Base-by-base conservation (phyloP, 2,329 filamentous ascomycete species). In the Neopestalotiopsis sp. region DNA sequence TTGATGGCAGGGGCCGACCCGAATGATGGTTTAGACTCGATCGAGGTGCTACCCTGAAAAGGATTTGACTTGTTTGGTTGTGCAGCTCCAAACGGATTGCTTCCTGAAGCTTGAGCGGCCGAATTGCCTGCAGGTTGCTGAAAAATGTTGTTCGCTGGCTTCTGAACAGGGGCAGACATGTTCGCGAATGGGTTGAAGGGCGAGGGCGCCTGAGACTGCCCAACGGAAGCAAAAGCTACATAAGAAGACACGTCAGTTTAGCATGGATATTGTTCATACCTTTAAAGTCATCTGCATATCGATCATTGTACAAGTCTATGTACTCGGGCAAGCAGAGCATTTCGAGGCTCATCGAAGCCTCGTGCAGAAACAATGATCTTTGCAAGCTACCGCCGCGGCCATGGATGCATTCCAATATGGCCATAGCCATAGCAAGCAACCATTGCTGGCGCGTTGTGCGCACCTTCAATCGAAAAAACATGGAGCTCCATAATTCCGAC, bases 121-220 rank as follows among this genome's bases (percentile, higher is more conserved):
- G 28, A 17, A 10, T 45, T 67, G n/a, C 12, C 38, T 4, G 65
- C 45, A 30, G 53, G 40, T 20, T 66, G 65, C 9, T 70, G 67
- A 42, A 70, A 67, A 6, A 62, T 17, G 32, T 61, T 61, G 32
- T n/a, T 62, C 7, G 17, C 32, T 12, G 34, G 12, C n/a, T 62
- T 62, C 20, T 28, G 59, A 9, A 32, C 30, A 62, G 59, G 34
- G n/a, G 59, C 38, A 20, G 28, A 17, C 53, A 67, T 67, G 13
- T 38, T 38, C 20, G 65, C 65, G 32, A 67, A 67, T 6, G 68
- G 68, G 28, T 70, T 70, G 61, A 70, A 67, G 5, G 66, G 64
- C 38, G 65, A 67, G 5, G 66, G 64, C 38, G 65, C 28, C 5
- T 63, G 45, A 7, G 68, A 59, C 12, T 65, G 38, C 67, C n/a